Conservation (phyloP, 2,329 filamentous ascomycete genomes). For the Claviceps quebecensis region DNA sequence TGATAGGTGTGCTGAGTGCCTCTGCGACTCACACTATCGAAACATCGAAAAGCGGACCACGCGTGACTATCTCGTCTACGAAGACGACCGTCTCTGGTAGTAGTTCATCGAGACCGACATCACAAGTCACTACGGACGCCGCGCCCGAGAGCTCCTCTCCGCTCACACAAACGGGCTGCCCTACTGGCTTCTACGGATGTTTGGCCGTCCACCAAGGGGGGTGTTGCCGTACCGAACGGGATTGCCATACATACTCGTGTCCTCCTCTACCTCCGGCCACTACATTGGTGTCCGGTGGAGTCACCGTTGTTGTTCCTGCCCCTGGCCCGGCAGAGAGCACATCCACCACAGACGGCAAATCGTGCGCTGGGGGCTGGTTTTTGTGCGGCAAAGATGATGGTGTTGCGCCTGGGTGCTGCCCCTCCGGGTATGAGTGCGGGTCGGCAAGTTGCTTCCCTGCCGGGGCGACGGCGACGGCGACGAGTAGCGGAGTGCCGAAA, state of each 20-base stretch:
- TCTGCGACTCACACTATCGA: slow-evolving; percentile 14
- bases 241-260: slow-evolving; percentile 73
- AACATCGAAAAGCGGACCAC: slow-evolving; percentile 8
- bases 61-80: slow-evolving; percentile 24
- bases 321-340: slow-evolving; percentile 30
- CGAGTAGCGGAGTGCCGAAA: slow-evolving; percentile 44
- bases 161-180: slow-evolving; percentile 42
- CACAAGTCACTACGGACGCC: slow-evolving; percentile 14
- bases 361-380: slow-evolving; percentile 70
- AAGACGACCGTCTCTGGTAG: slow-evolving; percentile 18
- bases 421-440: slow-evolving; percentile 60
- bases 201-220: slow-evolving; percentile 67
- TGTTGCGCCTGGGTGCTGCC: slow-evolving; percentile 72
- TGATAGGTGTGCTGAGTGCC: slow-evolving; percentile 19
- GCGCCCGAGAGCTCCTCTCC: slow-evolving; percentile 21
- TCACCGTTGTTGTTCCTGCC: slow-evolving; percentile 56
- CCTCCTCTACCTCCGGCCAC: slow-evolving; percentile 40
- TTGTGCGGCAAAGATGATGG: slow-evolving; percentile 44
- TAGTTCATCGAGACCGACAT: slow-evolving; percentile 22
- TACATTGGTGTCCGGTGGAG: slow-evolving; percentile 52
- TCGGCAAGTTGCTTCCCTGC: slow-evolving; percentile 53
- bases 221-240: slow-evolving; percentile 76
- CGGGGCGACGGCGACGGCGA: slow-evolving; percentile 36
- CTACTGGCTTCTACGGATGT: slow-evolving; percentile 86
- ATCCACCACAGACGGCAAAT: slow-evolving; percentile 24